Percentiles rank a stretch among this genome's conserved stretches.
phyloP scores from a whole-genome alignment of 1,284 basidiomycete species.

The Austroboletus niveus region DNA sequence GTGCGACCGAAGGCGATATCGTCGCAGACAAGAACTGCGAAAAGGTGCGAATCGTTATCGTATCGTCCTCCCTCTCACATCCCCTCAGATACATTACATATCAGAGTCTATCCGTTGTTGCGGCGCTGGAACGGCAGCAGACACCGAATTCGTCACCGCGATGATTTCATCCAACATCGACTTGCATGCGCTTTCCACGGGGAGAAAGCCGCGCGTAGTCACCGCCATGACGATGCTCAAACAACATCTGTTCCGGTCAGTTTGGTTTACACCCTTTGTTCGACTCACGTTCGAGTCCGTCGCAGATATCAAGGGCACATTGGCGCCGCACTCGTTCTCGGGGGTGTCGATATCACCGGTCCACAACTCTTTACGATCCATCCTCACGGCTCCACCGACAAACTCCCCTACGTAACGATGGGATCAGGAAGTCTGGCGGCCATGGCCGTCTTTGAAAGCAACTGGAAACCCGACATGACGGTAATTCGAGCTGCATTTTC shows the following conservation, averaged over 20 bases:
- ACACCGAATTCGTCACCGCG: constrained; percentile 94
- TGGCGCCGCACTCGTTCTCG: constrained; percentile 96
- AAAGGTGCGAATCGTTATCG: constrained; percentile 59
- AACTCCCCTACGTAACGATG: constrained; percentile 99
- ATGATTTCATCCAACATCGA: constrained; percentile 94
- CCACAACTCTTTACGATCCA: constrained; percentile 95
- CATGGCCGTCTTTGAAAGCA: constrained; percentile 96
- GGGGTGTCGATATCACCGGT: constrained; percentile 91
- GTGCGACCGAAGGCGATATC: constrained; percentile 92
- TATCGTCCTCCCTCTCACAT: neutral
- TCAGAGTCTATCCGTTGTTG: constrained; percentile 95
- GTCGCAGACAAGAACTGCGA: constrained; percentile 99
- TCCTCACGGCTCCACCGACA: constrained; percentile 98
- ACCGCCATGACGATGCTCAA: constrained; percentile 99
- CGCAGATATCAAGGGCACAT: constrained; percentile 89
- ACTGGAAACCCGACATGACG: constrained; percentile 83
- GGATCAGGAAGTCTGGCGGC: constrained; percentile 95
- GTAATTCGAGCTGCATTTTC: constrained; percentile 39
- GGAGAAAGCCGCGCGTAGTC: constrained; percentile 85
- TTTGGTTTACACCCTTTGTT: neutral
- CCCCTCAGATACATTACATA: constrained; percentile 89
- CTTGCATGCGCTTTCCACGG: constrained; percentile 82
- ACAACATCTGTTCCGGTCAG: constrained; percentile 66
- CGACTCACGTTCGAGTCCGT: neutral
- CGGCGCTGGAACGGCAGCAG: constrained; percentile 97